phyloP scores from a whole-genome alignment of 2,329 filamentous ascomycete species.

The Phialocephala sp. region DNA sequence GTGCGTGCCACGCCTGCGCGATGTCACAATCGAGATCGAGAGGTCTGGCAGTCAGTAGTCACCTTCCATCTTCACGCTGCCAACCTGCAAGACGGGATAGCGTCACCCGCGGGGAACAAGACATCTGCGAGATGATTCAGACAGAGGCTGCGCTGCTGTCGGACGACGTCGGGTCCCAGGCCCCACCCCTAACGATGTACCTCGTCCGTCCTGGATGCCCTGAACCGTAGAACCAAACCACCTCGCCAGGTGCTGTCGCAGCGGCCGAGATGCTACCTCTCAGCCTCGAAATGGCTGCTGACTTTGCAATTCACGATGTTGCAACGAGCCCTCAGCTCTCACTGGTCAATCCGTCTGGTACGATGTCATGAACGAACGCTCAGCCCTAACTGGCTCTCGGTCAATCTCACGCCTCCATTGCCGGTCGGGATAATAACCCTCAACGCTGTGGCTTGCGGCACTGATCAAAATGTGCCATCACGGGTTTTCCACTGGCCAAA shows the following conservation, averaged over 20 bases:
- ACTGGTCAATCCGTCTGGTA: neutral
- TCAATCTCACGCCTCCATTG: slow-evolving; percentile 2
- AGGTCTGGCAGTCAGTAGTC: too few species aligned
- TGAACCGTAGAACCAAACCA: neutral
- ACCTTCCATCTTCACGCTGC: neutral
- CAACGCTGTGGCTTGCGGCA: slow-evolving; percentile 6
- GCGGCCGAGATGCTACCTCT: neutral
- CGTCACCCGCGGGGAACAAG: neutral
- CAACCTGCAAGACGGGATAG: neutral
- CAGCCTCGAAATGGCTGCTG: slow-evolving; percentile 7
- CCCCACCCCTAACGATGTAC: neutral
- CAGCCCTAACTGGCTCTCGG: neutral
- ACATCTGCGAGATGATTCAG: too few species aligned
- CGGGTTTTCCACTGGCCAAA: neutral
- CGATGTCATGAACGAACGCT: neutral
- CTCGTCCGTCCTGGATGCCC: neutral
- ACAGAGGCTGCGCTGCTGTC: neutral
- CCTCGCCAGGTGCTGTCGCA: neutral
- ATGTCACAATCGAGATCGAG: neutral
- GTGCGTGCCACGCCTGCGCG: neutral
- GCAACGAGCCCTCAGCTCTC: neutral
- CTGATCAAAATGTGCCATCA: neutral
- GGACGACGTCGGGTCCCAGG: neutral
- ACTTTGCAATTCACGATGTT: slow-evolving; percentile 1
- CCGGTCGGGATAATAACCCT: neutral